These are phyloP conservation scores for Solanum hybrid DNA, from an alignment of 305 asterid species.

Conservation along the genomic window DNA sequence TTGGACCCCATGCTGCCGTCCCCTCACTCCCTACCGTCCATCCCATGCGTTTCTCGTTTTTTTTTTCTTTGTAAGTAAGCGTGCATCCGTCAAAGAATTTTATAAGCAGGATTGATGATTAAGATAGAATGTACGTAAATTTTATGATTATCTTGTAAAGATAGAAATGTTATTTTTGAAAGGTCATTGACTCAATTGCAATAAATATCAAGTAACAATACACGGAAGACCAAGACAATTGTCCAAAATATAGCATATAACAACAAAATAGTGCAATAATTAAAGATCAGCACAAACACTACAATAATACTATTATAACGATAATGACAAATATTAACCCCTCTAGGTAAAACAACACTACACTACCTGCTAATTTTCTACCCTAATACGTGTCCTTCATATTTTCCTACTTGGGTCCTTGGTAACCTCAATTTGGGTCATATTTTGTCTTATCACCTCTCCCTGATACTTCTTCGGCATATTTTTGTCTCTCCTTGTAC, in stretches of 20 bases:
- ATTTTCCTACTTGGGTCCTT: too few species aligned
- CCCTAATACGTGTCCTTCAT: not conserved
- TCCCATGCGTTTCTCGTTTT: not conserved
- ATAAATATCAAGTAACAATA: not conserved
- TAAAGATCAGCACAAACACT: not conserved
- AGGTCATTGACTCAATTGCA: not conserved
- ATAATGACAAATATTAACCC: not conserved
- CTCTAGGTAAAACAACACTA: not conserved
- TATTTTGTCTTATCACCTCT: not conserved
- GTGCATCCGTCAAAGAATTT: not conserved
- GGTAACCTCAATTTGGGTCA: not conserved
- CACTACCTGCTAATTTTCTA: not conserved
- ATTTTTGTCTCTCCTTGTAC: not conserved
- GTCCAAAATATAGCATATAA: not conserved
- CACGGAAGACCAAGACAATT: not conserved
- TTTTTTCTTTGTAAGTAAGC: not conserved
- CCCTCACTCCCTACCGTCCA: not conserved
- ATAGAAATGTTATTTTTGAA: accelerated
- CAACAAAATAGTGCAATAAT: not conserved
- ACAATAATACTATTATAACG: not conserved
- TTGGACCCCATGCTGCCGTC: not conserved
- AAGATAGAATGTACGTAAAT: too few species aligned
- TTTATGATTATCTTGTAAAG: too few species aligned
- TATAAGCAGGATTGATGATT: not conserved
- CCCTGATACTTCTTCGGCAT: not conserved